phyloP scores from a whole-genome alignment of 768 basidiomycete species.

The Antrodiella citrinella region DNA sequence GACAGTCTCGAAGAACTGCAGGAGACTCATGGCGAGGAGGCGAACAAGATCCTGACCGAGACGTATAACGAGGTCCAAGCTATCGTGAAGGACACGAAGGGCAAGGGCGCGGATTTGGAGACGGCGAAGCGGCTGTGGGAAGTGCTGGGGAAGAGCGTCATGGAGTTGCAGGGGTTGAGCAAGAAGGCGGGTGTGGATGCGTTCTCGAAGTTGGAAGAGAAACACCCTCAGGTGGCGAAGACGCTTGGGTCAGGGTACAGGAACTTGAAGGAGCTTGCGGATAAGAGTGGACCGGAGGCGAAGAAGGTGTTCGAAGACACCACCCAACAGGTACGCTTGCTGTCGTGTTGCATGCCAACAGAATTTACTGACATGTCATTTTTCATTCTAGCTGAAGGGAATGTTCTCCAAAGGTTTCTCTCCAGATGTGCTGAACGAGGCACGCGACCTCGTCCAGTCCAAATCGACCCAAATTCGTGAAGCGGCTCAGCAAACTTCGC shows the following conservation, averaged over 20 bases:
- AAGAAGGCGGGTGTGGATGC: conserved; percentile 22
- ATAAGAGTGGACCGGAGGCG: conserved; percentile 22
- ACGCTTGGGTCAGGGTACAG: conserved; percentile 23
- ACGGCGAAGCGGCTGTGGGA: conserved; percentile 22
- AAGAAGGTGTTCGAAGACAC: conserved; percentile 24
- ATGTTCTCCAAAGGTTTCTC: conserved; percentile 22
- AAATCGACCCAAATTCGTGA: conserved; percentile 21
- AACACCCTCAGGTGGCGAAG: conserved; percentile 23
- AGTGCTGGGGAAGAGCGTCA: conserved; percentile 18
- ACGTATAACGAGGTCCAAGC: conserved; percentile 29
- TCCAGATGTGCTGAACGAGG: conserved; percentile 17
- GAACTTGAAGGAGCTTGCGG: conserved; percentile 20
- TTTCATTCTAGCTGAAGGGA: conserved; percentile 15
- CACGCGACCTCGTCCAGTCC: conserved; percentile 18
- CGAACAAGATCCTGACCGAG: conserved; percentile 26
- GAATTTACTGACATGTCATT: background rate
- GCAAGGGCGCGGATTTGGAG: conserved; percentile 18
- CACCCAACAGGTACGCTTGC: conserved; percentile 9
- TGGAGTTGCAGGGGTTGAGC: conserved; percentile 22
- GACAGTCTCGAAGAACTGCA: conserved; percentile 32
- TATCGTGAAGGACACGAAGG: conserved; percentile 15
- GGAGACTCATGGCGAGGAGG: conserved; percentile 32
- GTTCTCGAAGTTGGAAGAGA: conserved; percentile 17
- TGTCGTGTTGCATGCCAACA: background rate
- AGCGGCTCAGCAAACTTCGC: conserved; percentile 14